phyloP scores from a whole-genome alignment of 352 stramenopile genomes.

The Phytophthora idaei region DNA sequence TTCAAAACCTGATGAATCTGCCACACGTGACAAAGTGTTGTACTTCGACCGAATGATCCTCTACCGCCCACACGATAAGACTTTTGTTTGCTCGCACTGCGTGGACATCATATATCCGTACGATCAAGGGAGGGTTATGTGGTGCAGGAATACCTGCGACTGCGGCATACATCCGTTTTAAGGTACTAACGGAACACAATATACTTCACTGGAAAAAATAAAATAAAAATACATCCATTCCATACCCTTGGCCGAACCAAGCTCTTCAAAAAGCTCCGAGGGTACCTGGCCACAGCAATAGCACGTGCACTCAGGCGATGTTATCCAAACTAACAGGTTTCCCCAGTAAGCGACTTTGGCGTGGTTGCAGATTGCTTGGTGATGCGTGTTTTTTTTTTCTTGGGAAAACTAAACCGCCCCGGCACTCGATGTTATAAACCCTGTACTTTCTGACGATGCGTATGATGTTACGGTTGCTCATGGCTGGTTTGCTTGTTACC shows the following conservation, averaged over 20 bases:
- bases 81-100: constrained; percentile 14
- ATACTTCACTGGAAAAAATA: no score
- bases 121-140: constrained; percentile 1
- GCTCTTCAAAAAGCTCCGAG: constrained; percentile 11
- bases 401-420: neutral
- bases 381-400: neutral
- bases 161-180: neutral
- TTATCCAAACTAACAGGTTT: neutral
- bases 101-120: constrained; percentile 1
- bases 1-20: no score
- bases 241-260: neutral
- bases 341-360: neutral
- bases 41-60: neutral
- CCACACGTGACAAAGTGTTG: neutral
- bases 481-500: no score
- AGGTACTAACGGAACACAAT: no score
- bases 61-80: neutral
- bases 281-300: neutral
- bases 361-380: neutral
- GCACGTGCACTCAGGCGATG: neutral
- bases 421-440: no score
- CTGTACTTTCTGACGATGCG: no score
- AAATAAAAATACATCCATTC: neutral
- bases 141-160: constrained; percentile 3
- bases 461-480: no score